Evolutionary conservation across 2,329 filamentous ascomycete genomes (phyloP).

Genomic region (Septoria petroselini): DNA sequence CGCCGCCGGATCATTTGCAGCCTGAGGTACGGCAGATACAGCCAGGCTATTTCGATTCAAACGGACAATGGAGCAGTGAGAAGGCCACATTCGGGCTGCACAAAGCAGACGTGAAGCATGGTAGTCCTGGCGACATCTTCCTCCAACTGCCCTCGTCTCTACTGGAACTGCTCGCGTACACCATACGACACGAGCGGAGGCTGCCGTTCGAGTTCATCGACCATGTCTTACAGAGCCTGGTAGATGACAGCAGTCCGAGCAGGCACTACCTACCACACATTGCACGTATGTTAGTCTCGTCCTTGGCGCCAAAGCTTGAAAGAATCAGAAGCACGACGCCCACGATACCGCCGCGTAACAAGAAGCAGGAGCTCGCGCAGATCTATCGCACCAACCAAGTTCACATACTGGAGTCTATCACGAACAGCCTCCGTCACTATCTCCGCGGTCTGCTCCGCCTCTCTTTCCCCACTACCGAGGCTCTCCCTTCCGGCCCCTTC

Average conservation of each 20-base stretch:
- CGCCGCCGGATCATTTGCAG: constrained; percentile 41
- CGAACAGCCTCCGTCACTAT: constrained; percentile 31
- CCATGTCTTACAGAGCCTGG: constrained; percentile 31
- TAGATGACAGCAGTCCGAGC: constrained; percentile 24
- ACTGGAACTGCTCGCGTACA: constrained; percentile 38
- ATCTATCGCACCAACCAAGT: constrained; percentile 46
- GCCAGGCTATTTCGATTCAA: constrained; percentile 37
- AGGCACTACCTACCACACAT: constrained; percentile 36
- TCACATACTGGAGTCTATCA: constrained; percentile 33
- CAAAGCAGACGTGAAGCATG: not conserved
- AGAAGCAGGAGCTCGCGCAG: constrained; percentile 42
- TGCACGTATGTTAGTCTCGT: constrained; percentile 37
- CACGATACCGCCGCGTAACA: constrained; percentile 34
- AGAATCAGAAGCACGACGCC: constrained; percentile 33
- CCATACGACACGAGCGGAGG: constrained; percentile 36
- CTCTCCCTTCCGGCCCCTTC: constrained; percentile 18
- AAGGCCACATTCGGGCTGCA: constrained; percentile 41
- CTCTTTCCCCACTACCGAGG: constrained; percentile 7
- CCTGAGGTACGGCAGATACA: constrained; percentile 31
- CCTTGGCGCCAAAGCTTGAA: constrained; percentile 36
- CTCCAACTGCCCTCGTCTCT: constrained; percentile 34
- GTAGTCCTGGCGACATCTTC: constrained; percentile 26
- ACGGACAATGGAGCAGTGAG: constrained; percentile 37
- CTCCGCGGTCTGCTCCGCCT: constrained; percentile 28
- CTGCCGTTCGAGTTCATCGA: constrained; percentile 33